Conservation (phyloP, 371 early-diverging fungal species). For the Dichotomocladium elegans region DNA sequence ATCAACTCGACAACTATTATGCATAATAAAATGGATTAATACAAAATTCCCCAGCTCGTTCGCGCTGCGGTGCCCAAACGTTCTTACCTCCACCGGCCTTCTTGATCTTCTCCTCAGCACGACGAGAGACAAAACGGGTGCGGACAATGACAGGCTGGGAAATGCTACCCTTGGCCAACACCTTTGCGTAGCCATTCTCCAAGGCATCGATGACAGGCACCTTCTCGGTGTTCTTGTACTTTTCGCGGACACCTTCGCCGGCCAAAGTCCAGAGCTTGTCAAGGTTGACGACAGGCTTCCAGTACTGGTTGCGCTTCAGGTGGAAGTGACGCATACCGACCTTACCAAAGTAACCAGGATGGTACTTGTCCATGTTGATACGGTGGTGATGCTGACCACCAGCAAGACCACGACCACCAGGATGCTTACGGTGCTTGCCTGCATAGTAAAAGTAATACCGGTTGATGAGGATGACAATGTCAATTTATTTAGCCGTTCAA, state of each 20-base stretch:
- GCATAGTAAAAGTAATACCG: conserved; percentile 7
- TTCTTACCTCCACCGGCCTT: conserved; percentile 89
- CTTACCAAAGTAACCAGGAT: conserved; percentile 99
- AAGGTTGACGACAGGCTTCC: conserved; percentile 89
- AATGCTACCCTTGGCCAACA: conserved; percentile 94
- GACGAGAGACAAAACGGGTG: conserved; percentile 91
- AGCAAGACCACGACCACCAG: conserved; percentile 99
- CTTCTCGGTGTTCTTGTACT: conserved; percentile 85
- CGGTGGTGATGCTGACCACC: conserved; percentile 99
- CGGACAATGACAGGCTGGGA: conserved; percentile 98
- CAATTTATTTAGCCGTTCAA: no score
- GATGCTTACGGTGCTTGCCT: conserved; percentile 99
- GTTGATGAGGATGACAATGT: no score
- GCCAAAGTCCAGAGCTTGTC: conserved; percentile 96
- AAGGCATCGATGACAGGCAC: conserved; percentile 95
- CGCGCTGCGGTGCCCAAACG: not conserved
- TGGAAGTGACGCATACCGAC: conserved; percentile 99
- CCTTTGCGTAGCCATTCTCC: conserved; percentile 94
- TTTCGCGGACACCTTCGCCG: conserved; percentile 84
- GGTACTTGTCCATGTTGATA: conserved; percentile 99
- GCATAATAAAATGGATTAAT: not conserved
- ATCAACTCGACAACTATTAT: conserved; percentile 42
- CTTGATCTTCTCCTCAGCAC: conserved; percentile 99
- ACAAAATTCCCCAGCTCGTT: not conserved
- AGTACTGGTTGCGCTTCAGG: conserved; percentile 90